Evolutionary conservation across 768 basidiomycete species (phyloP).

Genomic region (Serendipita vermifera): DNA sequence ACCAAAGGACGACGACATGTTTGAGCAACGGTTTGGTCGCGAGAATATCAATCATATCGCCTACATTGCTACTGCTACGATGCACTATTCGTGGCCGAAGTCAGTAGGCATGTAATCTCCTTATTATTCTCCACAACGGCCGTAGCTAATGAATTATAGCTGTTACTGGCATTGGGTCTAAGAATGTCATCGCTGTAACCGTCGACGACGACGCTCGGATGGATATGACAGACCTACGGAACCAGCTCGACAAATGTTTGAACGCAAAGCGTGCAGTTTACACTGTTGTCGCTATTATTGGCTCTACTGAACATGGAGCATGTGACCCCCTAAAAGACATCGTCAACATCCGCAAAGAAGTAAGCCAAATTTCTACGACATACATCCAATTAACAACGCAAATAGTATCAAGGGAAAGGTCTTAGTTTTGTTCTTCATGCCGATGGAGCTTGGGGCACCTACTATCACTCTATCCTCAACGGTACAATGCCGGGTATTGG

Average conservation of each 20-base stretch:
- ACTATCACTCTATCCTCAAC: conserved; percentile 24
- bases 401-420: conserved; percentile 21
- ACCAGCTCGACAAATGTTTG: conserved; percentile 19
- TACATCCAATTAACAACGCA: neutral
- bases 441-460: conserved; percentile 38
- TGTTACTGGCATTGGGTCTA: conserved; percentile 31
- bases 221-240: neutral
- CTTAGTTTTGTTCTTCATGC: conserved; percentile 31
- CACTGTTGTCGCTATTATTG: conserved; percentile 32
- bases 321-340: conserved; percentile 32
- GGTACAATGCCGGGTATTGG: too few relatives aligned
- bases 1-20: conserved; percentile 23
- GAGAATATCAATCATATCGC: conserved; percentile 7
- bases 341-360: conserved; percentile 23
- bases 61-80: conserved; percentile 7
- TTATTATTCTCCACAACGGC: neutral
- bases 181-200: conserved; percentile 25
- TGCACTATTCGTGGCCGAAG: conserved; percentile 33
- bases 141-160: conserved; percentile 20
- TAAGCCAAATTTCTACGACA: neutral
- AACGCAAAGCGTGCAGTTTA: conserved; percentile 27
- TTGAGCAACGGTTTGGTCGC: neutral
- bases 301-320: conserved; percentile 33
- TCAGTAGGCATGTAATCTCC: conserved; percentile 10
- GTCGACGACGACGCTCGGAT: conserved; percentile 28